Conservation (phyloP, 2,329 filamentous ascomycete genomes). For the Alternaria sp. region DNA sequence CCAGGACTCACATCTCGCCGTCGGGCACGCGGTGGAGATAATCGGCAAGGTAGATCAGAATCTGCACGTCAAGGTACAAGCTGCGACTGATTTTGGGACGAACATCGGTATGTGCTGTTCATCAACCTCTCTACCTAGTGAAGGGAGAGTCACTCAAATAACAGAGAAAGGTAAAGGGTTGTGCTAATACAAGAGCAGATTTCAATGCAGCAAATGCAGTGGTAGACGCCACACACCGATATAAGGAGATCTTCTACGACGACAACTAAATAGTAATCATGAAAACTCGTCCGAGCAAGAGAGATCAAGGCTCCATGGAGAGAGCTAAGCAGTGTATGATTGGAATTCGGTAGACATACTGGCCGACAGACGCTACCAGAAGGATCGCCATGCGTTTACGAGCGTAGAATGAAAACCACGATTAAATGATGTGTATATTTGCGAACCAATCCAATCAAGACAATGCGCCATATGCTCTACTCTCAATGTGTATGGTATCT, state of each 20-base stretch:
- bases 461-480: neutral
- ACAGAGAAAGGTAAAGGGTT: neutral
- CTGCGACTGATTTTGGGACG: slow-evolving; percentile 72
- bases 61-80: slow-evolving; percentile 74
- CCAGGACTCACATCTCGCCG: slow-evolving; percentile 74
- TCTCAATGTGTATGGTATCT: slow-evolving; percentile 1
- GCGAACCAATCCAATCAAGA: neutral
- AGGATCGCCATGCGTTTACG: neutral
- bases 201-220: slow-evolving; percentile 78
- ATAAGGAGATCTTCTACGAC: slow-evolving; percentile 81
- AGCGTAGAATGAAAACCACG: neutral
- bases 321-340: neutral
- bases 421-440: neutral
- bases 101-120: slow-evolving; percentile 67
- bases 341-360: neutral
- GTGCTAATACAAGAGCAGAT: slow-evolving; percentile 62
- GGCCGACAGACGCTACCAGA: neutral
- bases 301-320: neutral
- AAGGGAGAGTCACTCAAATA: neutral
- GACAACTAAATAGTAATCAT: slow-evolving; percentile 32
- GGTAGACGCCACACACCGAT: slow-evolving; percentile 83
- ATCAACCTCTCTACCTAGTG: neutral
- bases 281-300: neutral
- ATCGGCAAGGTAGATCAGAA: slow-evolving; percentile 83
- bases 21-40: slow-evolving; percentile 76